Evolutionary conservation across 495 filamentous ascomycete species (phyloP).

Genomic region (Penicillium canariense): DNA sequence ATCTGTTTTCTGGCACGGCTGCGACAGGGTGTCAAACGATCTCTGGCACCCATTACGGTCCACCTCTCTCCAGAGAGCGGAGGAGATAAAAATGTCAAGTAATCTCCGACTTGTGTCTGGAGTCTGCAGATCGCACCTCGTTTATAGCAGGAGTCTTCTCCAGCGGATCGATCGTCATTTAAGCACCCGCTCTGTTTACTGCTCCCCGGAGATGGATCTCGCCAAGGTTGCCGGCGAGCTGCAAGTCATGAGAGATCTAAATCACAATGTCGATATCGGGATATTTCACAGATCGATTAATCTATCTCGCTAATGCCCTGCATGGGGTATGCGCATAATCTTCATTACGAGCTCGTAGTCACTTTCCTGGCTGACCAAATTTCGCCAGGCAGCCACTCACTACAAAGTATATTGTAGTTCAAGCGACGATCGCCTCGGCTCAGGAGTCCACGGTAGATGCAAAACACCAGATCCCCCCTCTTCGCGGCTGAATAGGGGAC

Average conservation of each 20-base stretch:
- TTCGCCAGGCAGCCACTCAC: neutral
- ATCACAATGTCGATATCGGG: neutral
- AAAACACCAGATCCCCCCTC: neutral
- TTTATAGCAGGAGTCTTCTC: neutral
- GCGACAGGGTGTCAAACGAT: neutral
- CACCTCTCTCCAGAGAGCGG: slow-evolving; percentile 2
- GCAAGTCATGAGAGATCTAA: neutral
- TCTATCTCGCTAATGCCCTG: neutral
- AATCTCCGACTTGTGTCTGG: slow-evolving; percentile 5
- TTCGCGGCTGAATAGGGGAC: neutral
- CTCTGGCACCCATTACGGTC: neutral
- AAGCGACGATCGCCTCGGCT: neutral
- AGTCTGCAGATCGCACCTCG: slow-evolving; percentile 12
- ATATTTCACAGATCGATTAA: neutral
- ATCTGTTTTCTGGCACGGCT: neutral
- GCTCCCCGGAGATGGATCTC: neutral
- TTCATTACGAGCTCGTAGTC: slow-evolving; percentile 3
- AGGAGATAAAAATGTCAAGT: slow-evolving; percentile 12
- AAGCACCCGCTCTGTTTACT: neutral
- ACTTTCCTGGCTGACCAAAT: no score
- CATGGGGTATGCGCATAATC: neutral
- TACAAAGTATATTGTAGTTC: neutral
- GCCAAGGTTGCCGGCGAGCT: neutral
- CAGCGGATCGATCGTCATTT: slow-evolving; percentile 3
- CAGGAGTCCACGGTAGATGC: neutral